Base-by-base conservation (phyloP, 202 grass and related monocot species). In the Bolboschoenoplectus hybrid region DNA sequence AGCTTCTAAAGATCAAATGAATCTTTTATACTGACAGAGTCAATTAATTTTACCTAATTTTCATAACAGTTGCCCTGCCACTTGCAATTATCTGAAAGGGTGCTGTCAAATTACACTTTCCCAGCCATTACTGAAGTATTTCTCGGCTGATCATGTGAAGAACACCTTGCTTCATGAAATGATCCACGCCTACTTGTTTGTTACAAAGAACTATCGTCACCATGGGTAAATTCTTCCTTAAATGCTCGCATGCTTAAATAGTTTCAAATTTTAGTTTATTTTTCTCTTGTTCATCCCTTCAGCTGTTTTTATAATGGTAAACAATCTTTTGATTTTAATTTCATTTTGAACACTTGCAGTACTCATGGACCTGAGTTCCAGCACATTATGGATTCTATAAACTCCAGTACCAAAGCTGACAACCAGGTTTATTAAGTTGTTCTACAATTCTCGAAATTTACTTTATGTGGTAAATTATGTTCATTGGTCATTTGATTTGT, bases 41-140 rank as follows among this genome's bases (percentile, higher is more conserved):
- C 1, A 74, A 32, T 35, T 46, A 36, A 74, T 75, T 82, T 55
- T 85, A 14, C 40, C n/a, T 34, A 61, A 45, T 45, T 69, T 56
- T 62, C 7, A 56, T 81, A 57, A 51, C 88, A 95, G 95, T 53
- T 67, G 35, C 61, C 74, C 85, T 80, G 88, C 89, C 84, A 81
- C 85, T n/a, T 93, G 88, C 85, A 85, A 51, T 47, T 95, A 89
- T 71, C 66, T 55, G 74, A 87, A 56, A 66, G 64, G 40, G 1
- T 11, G 36, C 7, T 90, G 92, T 88, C 91, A 86, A 65, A 94
- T 97, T 88, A 85, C 69, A 78, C 84, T 97, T 44, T 95, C 85
- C 5, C 50, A 89, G 75, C 84, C 89, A 0, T 39, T 93, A 53
- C 76, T 95, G 83, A 80, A 71, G 78, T 57, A 73, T 90, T 78